A percentile compares a stretch with the other conserved stretches of the same genome.
Evolutionary conservation across 805 yeast species (phyloP).

Genomic region (Starmerella roubikii): DNA sequence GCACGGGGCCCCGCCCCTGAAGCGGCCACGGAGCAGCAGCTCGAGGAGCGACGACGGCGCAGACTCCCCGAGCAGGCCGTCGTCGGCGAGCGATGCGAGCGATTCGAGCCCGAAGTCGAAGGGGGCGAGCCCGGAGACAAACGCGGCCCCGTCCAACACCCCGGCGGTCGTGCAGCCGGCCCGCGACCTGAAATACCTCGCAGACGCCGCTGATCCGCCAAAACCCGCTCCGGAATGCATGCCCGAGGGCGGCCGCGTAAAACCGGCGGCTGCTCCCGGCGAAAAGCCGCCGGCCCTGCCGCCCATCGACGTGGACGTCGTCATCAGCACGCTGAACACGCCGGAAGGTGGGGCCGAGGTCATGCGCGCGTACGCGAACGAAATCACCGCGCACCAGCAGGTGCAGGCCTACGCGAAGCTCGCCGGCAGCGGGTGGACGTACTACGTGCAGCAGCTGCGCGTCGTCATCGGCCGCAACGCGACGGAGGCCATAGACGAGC

Average conservation of each 20-base stretch:
- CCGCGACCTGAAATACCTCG: no score
- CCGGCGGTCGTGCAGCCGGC: no score
- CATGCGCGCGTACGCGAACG: constrained; percentile 58
- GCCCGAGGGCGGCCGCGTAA: no score
- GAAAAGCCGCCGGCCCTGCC: no score
- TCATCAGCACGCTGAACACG: constrained; percentile 50
- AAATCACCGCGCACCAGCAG: constrained; percentile 48
- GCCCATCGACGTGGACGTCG: constrained; percentile 25
- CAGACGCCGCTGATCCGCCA: no score
- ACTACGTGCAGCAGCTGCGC: constrained; percentile 64
- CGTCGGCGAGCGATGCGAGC: no score
- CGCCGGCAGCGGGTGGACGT: constrained; percentile 89
- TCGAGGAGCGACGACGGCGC: not conserved
- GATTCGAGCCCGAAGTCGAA: no score
- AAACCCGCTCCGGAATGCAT: no score
- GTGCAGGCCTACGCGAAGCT: constrained; percentile 97
- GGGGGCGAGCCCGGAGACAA: no score
- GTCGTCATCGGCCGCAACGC: constrained; percentile 83
- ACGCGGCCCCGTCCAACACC: no score
- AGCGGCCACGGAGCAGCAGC: not conserved
- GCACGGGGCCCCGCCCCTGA: not conserved
- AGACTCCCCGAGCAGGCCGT: no score
- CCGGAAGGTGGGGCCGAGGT: constrained; percentile 71
- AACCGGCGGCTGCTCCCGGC: no score
- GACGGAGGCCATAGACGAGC: constrained; percentile 22